phyloP scores from a whole-genome alignment of 2,329 filamentous ascomycete species.

The Penicillium oxalicum region DNA sequence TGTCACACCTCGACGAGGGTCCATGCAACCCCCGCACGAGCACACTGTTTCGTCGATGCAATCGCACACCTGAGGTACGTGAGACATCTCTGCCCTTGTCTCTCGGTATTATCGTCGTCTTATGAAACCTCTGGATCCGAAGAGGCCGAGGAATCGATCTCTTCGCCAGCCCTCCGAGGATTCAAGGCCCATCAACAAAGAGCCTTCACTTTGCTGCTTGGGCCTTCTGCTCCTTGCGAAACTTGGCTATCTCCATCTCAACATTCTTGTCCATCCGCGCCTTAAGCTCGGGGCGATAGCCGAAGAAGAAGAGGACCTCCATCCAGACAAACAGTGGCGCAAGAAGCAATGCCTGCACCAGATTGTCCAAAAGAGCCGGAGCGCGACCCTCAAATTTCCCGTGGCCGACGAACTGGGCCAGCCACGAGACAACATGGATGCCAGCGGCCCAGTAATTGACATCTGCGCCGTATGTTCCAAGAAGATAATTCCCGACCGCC shows the following conservation, averaged over 20 bases:
- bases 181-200: not conserved
- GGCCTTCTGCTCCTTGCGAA: slow-evolving; percentile 51
- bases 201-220: slow-evolving; percentile 7
- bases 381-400: slow-evolving; percentile 82
- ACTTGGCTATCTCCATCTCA: slow-evolving; percentile 68
- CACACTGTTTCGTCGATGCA: no score
- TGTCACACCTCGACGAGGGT: not conserved
- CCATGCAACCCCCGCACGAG: not conserved
- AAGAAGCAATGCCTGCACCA: slow-evolving; percentile 84
- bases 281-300: slow-evolving; percentile 84
- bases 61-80: no score
- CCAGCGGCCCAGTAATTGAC: slow-evolving; percentile 62
- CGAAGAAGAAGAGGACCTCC: slow-evolving; percentile 81
- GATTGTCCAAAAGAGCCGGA: slow-evolving; percentile 82
- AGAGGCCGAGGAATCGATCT: no score
- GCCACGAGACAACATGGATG: slow-evolving; percentile 70
- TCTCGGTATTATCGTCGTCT: no score
- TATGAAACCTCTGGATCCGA: no score
- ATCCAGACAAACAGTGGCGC: slow-evolving; percentile 98
- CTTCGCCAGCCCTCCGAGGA: no score
- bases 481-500: slow-evolving; percentile 69
- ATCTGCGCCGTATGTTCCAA: slow-evolving; percentile 54
- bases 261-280: slow-evolving; percentile 72
- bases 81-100: no score
- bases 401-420: slow-evolving; percentile 87